Conservation (phyloP, 176 grass and related monocot genomes). For the Aegilops sharonensis region DNA sequence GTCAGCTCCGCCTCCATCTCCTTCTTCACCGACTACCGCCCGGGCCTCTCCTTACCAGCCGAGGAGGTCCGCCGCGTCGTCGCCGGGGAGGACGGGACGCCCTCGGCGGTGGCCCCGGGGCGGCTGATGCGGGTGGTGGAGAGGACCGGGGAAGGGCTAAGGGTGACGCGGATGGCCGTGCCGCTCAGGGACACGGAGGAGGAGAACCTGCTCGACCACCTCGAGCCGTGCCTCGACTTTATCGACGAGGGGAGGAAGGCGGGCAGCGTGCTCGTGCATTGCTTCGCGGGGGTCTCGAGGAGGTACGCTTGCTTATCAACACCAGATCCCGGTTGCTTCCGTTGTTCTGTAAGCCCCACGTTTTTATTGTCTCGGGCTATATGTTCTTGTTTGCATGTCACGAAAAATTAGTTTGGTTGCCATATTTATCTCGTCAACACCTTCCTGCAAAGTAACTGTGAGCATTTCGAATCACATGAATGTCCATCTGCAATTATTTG, state of each 20-base stretch:
- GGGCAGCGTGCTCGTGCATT: conserved; percentile 75
- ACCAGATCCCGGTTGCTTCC: background rate
- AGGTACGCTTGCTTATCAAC: conserved; percentile 42
- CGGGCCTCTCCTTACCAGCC: conserved; percentile 30
- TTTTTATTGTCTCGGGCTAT: background rate
- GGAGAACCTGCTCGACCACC: conserved; percentile 79
- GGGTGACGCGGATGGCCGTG: conserved; percentile 78
- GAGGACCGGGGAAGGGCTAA: conserved; percentile 58
- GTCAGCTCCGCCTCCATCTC: conserved; percentile 70
- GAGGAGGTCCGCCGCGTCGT: conserved; percentile 56
- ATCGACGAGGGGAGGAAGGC: conserved; percentile 62
- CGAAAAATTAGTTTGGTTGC: background rate
- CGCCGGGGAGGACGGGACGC: conserved; percentile 41
- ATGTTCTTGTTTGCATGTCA: background rate
- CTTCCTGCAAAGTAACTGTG: background rate
- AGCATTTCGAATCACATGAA: background rate
- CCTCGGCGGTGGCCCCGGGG: conserved; percentile 30
- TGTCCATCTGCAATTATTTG: background rate
- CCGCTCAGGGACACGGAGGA: conserved; percentile 79
- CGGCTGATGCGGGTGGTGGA: conserved; percentile 59
- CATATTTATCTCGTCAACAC: background rate
- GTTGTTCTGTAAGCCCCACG: background rate
- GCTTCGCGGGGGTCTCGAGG: conserved; percentile 82
- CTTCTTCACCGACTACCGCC: conserved; percentile 67
- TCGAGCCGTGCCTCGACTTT: conserved; percentile 71